Percentiles rank a stretch among this genome's conserved stretches.
These are phyloP conservation scores for Xylariaceae sp. DNA, from an alignment of 2,329 filamentous ascomycete species.

Conservation along the genomic window DNA sequence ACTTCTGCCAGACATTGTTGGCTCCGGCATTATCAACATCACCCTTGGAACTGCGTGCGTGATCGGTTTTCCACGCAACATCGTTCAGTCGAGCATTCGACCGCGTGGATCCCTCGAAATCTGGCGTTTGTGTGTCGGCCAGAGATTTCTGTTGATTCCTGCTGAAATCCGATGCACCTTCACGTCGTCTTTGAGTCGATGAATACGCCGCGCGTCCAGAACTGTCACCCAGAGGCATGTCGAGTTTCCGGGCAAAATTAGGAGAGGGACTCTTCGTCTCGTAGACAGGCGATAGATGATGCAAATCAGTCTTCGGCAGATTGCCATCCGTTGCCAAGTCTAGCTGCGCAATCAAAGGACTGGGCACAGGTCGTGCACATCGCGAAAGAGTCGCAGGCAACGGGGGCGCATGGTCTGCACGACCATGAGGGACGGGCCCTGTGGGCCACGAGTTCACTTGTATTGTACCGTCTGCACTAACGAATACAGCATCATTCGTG, in stretches of 20 bases:
- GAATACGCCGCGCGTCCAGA: slow-evolving; percentile 8
- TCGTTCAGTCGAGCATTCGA: slow-evolving; percentile 37
- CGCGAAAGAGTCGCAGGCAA: slow-evolving; percentile 20
- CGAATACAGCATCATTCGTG: slow-evolving; percentile 31
- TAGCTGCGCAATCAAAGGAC: slow-evolving; percentile 48
- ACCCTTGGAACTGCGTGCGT: slow-evolving; percentile 49
- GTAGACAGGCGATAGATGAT: slow-evolving; percentile 66
- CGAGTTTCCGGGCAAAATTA: slow-evolving; percentile 51
- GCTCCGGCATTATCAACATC: slow-evolving; percentile 42
- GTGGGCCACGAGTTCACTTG: slow-evolving; percentile 22
- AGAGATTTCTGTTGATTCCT: slow-evolving; percentile 30
- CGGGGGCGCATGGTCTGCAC: not conserved
- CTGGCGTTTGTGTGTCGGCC: slow-evolving; percentile 22
- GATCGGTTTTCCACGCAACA: slow-evolving; percentile 44
- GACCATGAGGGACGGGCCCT: slow-evolving; percentile 1
- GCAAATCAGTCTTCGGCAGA: slow-evolving; percentile 39
- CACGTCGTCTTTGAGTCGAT: slow-evolving; percentile 17
- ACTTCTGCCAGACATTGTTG: slow-evolving; percentile 52
- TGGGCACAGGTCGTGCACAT: slow-evolving; percentile 41
- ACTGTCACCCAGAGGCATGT: slow-evolving; percentile 33
- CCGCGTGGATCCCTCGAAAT: slow-evolving; percentile 18
- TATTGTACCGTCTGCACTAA: slow-evolving; percentile 18
- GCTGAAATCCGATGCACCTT: slow-evolving; percentile 20
- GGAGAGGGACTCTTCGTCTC: slow-evolving; percentile 69
- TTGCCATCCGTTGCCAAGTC: slow-evolving; percentile 49